Percentiles rank a stretch among this genome's conserved stretches.
phyloP scores from a whole-genome alignment of 2,329 filamentous ascomycete species.

The Pestalotiopsis sp. region DNA sequence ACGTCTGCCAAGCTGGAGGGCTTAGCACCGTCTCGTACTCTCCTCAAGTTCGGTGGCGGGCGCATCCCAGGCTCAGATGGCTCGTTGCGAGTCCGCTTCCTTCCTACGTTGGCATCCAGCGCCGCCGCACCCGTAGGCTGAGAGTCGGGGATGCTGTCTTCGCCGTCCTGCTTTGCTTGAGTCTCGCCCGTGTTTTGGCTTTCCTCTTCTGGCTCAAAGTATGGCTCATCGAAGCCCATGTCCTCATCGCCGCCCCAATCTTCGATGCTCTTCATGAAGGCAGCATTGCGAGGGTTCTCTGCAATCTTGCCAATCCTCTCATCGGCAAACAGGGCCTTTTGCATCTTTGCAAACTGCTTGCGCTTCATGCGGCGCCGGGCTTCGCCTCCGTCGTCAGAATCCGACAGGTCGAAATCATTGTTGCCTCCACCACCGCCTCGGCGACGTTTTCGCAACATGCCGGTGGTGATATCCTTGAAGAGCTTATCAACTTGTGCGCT shows the following conservation, averaged over 20 bases:
- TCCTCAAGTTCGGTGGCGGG: conserved; percentile 61
- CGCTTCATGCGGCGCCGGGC: conserved; percentile 78
- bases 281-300: conserved; percentile 82
- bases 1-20: conserved; percentile 79
- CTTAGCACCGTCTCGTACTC: conserved; percentile 62
- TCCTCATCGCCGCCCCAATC: conserved; percentile 77
- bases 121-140: conserved; percentile 39
- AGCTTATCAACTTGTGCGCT: conserved; percentile 89
- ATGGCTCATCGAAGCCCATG: conserved; percentile 69
- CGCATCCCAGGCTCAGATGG: conserved; percentile 35
- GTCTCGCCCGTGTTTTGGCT: conserved; percentile 28
- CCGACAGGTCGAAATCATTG: conserved; percentile 80
- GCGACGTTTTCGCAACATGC: conserved; percentile 77
- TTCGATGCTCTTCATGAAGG: conserved; percentile 88
- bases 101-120: conserved; percentile 35
- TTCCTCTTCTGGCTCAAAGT: conserved; percentile 34
- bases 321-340: conserved; percentile 82
- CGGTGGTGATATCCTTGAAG: conserved; percentile 89
- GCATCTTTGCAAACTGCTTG: conserved; percentile 87
- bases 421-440: conserved; percentile 54
- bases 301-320: conserved; percentile 90
- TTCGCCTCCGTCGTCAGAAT: conserved; percentile 86
- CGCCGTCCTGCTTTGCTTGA: conserved; percentile 10
- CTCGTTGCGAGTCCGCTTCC: conserved; percentile 30
- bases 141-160: conserved; percentile 49